phyloP scores from a whole-genome alignment of 1,284 basidiomycete genomes.

The Cystobasidium slooffiae region DNA sequence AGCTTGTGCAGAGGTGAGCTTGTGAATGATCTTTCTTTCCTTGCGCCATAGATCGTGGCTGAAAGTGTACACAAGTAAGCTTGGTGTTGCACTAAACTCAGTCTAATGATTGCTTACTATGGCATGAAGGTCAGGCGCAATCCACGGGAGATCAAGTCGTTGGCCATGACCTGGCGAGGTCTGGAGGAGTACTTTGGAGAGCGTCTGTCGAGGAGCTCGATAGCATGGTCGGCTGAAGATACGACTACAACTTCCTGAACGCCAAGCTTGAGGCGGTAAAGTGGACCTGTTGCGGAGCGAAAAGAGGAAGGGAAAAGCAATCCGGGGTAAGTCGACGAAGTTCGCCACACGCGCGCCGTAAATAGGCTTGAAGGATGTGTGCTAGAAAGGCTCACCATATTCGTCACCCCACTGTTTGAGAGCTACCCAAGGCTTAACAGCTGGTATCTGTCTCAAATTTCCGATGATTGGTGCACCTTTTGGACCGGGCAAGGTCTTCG shows the following conservation, averaged over 20 bases:
- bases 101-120: conserved; percentile 35
- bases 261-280: conserved; percentile 52
- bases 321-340: neutral
- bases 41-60: conserved; percentile 50
- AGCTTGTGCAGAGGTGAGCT: conserved; percentile 49
- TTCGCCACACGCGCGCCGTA: neutral
- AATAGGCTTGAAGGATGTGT: neutral
- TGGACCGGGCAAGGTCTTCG: conserved; percentile 40
- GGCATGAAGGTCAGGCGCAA: conserved; percentile 55
- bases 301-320: neutral
- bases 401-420: conserved; percentile 42
- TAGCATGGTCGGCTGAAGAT: conserved; percentile 50
- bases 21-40: conserved; percentile 51
- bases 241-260: conserved; percentile 47
- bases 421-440: conserved; percentile 36
- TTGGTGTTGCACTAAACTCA: neutral
- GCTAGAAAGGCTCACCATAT: conserved; percentile 34
- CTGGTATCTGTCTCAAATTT: conserved; percentile 38
- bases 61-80: neutral
- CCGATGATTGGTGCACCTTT: conserved; percentile 36
- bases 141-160: conserved; percentile 51
- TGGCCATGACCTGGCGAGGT: conserved; percentile 54
- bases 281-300: conserved; percentile 46
- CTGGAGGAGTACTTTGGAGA: conserved; percentile 53
- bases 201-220: conserved; percentile 54